phyloP scores from a whole-genome alignment of 139 green algal genomes.

The Chlamydomonas incerta region DNA sequence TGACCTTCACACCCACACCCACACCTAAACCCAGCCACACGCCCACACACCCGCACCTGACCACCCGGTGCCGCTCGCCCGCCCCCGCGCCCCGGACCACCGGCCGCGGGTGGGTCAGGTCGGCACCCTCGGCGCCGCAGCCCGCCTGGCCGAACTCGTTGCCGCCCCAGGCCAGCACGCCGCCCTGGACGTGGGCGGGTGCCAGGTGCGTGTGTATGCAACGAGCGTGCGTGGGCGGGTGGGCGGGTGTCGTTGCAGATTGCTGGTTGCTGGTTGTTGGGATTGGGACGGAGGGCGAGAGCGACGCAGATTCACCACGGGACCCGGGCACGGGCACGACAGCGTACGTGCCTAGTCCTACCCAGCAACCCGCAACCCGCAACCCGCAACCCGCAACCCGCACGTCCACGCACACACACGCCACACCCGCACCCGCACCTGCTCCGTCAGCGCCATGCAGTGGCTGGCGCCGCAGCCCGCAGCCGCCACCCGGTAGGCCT shows the following conservation, averaged over 20 bases:
- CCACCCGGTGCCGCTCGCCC: neutral
- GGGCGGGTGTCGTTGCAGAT: no score
- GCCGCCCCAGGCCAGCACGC: constrained; percentile 33
- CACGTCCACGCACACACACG: no score
- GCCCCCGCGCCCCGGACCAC: constrained; percentile 7
- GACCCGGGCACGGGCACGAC: no score
- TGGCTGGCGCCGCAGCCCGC: constrained; percentile 59
- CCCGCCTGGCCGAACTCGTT: constrained; percentile 79
- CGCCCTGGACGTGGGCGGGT: neutral
- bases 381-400: no score
- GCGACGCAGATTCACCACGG: no score
- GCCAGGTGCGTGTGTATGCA: no score
- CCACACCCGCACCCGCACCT: no score
- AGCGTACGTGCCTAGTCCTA: no score
- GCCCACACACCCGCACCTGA: constrained; percentile 29
- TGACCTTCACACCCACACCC: neutral
- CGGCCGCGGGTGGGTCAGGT: constrained; percentile 41
- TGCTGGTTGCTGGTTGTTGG: no score
- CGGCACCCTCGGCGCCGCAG: constrained; percentile 29
- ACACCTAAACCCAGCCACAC: neutral
- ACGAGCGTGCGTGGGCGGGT: no score
- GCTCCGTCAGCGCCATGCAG: constrained; percentile 61
- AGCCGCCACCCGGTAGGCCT: constrained; percentile 47
- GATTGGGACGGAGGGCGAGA: no score
- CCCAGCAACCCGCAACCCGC: no score